Evolutionary conservation across 2,329 filamentous ascomycete genomes (phyloP), one percentile per base, ranked within the genome.

Genomic region (Helotiales sp.): DNA sequence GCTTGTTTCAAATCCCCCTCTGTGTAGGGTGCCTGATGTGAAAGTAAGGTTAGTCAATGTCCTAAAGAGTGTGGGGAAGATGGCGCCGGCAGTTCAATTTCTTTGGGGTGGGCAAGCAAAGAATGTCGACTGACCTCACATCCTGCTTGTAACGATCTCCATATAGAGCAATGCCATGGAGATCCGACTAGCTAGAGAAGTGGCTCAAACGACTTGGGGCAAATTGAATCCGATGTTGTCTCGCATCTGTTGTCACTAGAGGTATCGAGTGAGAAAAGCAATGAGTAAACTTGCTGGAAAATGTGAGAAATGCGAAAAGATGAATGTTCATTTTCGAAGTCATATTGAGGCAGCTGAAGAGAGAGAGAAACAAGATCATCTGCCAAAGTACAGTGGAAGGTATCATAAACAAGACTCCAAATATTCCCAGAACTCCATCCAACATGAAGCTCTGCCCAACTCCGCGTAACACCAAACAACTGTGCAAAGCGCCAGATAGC

Each of bases 401-500:
- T 44, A 44, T 44, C 40, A 25, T 10, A 44, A 44, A 44, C 40
- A 44, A 25, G 22, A 44, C 40, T 15, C 40, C 40, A 27, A 27
- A 12, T 44, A 19, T 25, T 27, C 40, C 19, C 19, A 22, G 9
- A 40, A 40, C 36, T 40, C 36, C 36, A 40, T 7, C 36, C 36
- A 40, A 40, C 17, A 40, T 9, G 36, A 40, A 40, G 17, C 7
- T 22, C 24, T 9, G 13, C 40, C 40, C 24, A 24, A 44, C 40
- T 44, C 40, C 40, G 15, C 12, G 40, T n/a, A 25, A 44, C 22
- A 15, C 40, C 40, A 27, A 44, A 44, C 15, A 5, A 2, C 22
- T 1, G 8, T 44, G 22, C 40, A 31, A 55, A 46, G 31, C 54
- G 54, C 54, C 54, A 52, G 34, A 57, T 47, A 55, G 46, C 54